Conservation (phyloP, 2,329 filamentous ascomycete species). For the Xylaria sp. region DNA sequence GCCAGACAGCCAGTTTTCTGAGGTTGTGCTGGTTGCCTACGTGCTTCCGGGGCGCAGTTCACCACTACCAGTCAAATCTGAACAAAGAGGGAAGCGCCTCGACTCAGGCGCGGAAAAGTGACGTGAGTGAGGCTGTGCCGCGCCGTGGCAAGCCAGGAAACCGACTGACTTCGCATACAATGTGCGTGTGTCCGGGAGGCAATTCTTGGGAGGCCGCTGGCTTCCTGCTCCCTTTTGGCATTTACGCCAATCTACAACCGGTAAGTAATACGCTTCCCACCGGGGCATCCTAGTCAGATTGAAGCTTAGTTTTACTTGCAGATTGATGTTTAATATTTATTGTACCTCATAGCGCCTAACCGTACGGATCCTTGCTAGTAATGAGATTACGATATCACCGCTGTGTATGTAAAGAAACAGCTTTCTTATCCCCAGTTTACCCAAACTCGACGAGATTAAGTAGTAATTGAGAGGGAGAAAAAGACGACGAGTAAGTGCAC, state of each 20-base stretch:
- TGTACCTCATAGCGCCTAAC: neutral
- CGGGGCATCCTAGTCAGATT: constrained; percentile 23
- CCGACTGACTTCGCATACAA: constrained; percentile 16
- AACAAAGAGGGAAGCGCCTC: constrained; percentile 13
- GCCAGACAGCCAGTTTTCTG: neutral
- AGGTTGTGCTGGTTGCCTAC: constrained; percentile 20
- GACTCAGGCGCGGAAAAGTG: constrained; percentile 17
- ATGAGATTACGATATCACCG: neutral
- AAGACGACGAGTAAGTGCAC: neutral
- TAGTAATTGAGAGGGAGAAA: neutral
- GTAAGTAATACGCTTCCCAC: constrained; percentile 17
- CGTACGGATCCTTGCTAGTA: neutral
- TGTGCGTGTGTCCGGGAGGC: constrained; percentile 20
- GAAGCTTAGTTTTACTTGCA: neutral
- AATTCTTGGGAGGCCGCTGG: constrained; percentile 33
- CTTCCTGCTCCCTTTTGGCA: constrained; percentile 23
- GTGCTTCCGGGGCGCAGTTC: constrained; percentile 23
- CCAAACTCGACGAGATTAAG: neutral
- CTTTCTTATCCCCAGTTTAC: neutral
- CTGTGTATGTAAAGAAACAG: neutral
- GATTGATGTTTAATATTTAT: neutral
- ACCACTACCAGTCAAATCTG: constrained; percentile 10
- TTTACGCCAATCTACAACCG: constrained; percentile 25
- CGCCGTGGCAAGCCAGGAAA: constrained; percentile 13
- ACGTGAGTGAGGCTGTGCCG: constrained; percentile 38